Evolutionary conservation across 306 rosid species (phyloP), one percentile per base, ranked within the genome.

Genomic region (Astragalus membranaceus): DNA sequence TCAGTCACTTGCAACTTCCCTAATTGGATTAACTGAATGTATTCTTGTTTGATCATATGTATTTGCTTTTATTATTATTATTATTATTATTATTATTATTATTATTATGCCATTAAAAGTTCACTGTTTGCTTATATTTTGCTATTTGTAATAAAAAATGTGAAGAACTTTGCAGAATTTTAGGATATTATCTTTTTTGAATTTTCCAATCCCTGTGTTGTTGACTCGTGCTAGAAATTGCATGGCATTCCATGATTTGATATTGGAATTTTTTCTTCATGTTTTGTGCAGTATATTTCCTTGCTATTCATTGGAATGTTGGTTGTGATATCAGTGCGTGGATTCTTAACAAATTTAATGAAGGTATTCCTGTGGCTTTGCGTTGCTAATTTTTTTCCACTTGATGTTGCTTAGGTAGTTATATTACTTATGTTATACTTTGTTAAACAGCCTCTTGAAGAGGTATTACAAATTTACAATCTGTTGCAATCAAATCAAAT

Each of bases 311-410:
- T 94, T 0, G 97, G 99, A 82, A 82, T 94, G 88, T 76, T 94
- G 91, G 80, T 94, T 30, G 99, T 86, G 42, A 91, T 88, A 80
- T 94, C 99, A 10, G 95, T 94, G 61, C 96, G 96, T 53, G 99
- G 99, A 60, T 94, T 94, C 84, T 76, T 94, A 81, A 87, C 97
- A 74, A 94, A 94, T 85, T 86, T 94, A 47, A 94, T 91, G 99
- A 94, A 94, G 99, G 99, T 94, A 88, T 69, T 50, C 74, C 69
- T 12, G 52, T 70, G 16, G 17, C 69, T 73, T 75, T 76, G 32
- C n/a, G 11, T 62, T 68, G 37, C 75, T 43, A 13, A 52, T 57
- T 26, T 44, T 76, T 73, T 52, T 63, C 70, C 4, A 14, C 52
- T 51, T 60, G 62, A 56, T 49, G 55, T 60, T 67, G 50, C 67